A percentile compares a stretch with the other conserved stretches of the same genome.
Evolutionary conservation across 2,329 filamentous ascomycete species (phyloP).

Genomic region (Hyphodiscus sp.): DNA sequence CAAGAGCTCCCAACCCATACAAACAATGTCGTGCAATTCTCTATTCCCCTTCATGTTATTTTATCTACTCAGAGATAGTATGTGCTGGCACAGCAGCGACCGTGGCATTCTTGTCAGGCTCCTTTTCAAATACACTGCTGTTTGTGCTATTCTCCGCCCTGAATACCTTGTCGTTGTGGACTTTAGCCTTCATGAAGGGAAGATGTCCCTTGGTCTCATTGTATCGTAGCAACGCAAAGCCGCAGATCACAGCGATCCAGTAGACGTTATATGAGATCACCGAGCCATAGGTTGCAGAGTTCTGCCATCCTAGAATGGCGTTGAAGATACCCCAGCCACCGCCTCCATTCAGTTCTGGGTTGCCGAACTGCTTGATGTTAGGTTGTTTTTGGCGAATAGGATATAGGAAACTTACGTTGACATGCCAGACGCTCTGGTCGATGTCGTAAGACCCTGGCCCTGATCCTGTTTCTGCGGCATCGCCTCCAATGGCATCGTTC

Average conservation of each 20-base stretch:
- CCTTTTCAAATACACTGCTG: slow-evolving; percentile 2
- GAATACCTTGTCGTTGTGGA: background rate
- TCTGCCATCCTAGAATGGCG: slow-evolving; percentile 78
- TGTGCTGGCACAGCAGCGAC: slow-evolving; percentile 1
- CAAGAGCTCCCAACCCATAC: background rate
- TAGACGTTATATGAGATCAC: slow-evolving; percentile 85
- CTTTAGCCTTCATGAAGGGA: slow-evolving; percentile 29
- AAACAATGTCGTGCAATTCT: background rate
- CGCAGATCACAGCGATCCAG: slow-evolving; percentile 66
- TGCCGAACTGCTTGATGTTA: slow-evolving; percentile 59
- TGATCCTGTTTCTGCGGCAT: slow-evolving; percentile 53
- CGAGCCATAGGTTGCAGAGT: slow-evolving; percentile 81
- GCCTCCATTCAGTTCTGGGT: slow-evolving; percentile 62
- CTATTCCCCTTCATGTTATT: background rate
- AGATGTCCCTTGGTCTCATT: slow-evolving; percentile 51
- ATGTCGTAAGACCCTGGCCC: slow-evolving; percentile 78
- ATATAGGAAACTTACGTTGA: slow-evolving; percentile 52
- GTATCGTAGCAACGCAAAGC: slow-evolving; percentile 60
- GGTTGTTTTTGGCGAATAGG: slow-evolving; percentile 1
- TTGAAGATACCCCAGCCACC: slow-evolving; percentile 87
- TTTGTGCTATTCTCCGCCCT: background rate
- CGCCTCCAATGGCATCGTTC: slow-evolving; percentile 41
- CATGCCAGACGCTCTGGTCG: slow-evolving; percentile 71
- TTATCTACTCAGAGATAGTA: slow-evolving; percentile 9
- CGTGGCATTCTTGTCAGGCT: slow-evolving; percentile 1